Evolutionary conservation across 768 basidiomycete species (phyloP).

Genomic region (Lentinula detonsa): DNA sequence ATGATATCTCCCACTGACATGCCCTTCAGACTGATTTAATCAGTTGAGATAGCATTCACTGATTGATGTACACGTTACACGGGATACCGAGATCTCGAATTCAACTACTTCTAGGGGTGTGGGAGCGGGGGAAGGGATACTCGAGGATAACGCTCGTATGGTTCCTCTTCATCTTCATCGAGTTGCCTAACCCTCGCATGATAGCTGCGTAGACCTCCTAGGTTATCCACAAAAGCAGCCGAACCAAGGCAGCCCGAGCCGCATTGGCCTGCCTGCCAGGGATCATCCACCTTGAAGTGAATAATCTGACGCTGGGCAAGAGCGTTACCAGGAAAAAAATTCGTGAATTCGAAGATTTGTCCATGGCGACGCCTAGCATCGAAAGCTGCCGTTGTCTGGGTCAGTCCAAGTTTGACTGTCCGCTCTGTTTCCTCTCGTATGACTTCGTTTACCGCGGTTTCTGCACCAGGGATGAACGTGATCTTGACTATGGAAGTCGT

Average conservation of each 20-base stretch:
- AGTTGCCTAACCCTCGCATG: not conserved
- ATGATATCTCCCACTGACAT: too few relatives aligned
- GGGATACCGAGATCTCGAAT: too few relatives aligned
- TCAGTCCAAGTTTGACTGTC: not conserved
- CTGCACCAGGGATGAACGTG: not conserved
- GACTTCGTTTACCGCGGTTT: not conserved
- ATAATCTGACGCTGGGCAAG: not conserved
- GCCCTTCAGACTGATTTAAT: too few relatives aligned
- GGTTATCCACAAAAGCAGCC: not conserved
- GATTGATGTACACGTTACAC: too few relatives aligned
- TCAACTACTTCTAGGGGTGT: too few relatives aligned
- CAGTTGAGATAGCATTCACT: too few relatives aligned
- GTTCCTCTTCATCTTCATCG: not conserved
- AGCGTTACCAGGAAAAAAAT: not conserved
- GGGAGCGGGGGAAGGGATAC: not conserved
- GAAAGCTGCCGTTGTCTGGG: not conserved
- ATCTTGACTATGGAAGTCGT: not conserved
- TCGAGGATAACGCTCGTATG: not conserved
- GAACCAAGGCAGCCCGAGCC: not conserved
- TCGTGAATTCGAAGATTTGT: not conserved
- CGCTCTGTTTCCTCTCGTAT: not conserved
- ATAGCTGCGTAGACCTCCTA: not conserved
- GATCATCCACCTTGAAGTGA: not conserved
- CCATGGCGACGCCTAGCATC: not conserved
- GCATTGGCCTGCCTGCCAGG: not conserved